A percentile compares a stretch with the other conserved stretches of the same genome.
Conservation (phyloP, 1,139 yeast genomes). For the Hyphopichia pseudoburtonii region DNA sequence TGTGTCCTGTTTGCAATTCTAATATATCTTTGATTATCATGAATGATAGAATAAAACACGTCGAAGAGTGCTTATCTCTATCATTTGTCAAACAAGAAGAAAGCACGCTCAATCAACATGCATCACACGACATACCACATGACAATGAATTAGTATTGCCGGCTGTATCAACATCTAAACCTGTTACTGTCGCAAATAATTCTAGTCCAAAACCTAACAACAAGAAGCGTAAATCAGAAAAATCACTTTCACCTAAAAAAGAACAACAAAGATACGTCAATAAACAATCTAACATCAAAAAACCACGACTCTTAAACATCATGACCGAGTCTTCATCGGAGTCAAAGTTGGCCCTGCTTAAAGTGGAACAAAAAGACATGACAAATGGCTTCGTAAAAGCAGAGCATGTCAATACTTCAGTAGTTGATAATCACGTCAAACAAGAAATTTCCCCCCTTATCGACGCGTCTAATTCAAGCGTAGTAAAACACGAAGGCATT, state of each 20-base stretch:
- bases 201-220: background rate
- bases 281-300: conserved; percentile 7
- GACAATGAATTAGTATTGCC: no score
- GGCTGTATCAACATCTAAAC: background rate
- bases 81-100: conserved; percentile 2
- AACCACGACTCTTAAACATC: no score
- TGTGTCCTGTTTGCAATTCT: conserved; percentile 52
- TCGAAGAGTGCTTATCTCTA: conserved; percentile 47
- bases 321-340: no score
- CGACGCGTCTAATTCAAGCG: no score
- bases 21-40: conserved; percentile 35
- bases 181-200: background rate
- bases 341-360: no score
- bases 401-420: no score
- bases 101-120: background rate
- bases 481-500: no score
- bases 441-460: no score
- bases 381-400: no score
- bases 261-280: conserved; percentile 16
- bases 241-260: conserved; percentile 6
- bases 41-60: conserved; percentile 54
- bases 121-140: no score
- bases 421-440: no score
- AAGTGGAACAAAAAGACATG: no score
- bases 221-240: conserved; percentile 6